phyloP scores from a whole-genome alignment of 306 rosid genomes.

The Fragaria nilgerrensis region DNA sequence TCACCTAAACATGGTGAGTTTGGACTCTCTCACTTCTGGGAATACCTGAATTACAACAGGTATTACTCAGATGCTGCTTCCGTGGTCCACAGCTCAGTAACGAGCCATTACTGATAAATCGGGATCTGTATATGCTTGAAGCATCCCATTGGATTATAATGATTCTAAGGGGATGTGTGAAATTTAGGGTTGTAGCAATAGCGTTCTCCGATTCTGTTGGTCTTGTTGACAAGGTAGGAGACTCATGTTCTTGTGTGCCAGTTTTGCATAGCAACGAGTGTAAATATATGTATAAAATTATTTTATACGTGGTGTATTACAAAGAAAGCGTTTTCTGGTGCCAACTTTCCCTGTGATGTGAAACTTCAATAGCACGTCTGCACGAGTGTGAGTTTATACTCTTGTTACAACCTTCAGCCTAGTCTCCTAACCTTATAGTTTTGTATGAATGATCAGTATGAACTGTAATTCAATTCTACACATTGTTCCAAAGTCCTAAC shows the following conservation, averaged over 20 bases:
- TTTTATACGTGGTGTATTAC: not conserved
- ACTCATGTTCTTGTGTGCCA: not conserved
- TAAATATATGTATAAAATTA: not conserved
- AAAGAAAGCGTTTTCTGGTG: not conserved
- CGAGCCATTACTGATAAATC: not conserved
- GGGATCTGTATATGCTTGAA: not conserved
- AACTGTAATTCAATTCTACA: too few species aligned
- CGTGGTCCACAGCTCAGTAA: conserved; percentile 18
- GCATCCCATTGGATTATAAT: not conserved
- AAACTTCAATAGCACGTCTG: too few species aligned
- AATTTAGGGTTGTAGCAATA: not conserved
- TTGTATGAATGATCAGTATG: not conserved
- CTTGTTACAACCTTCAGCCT: not conserved
- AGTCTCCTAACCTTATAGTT: not conserved
- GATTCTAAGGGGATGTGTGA: not conserved
- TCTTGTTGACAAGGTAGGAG: not conserved
- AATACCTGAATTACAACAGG: conserved; percentile 62
- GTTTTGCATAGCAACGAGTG: not conserved
- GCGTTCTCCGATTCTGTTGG: not conserved
- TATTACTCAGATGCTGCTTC: conserved; percentile 53
- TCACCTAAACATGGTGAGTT: conserved; percentile 62
- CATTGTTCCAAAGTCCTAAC: too few species aligned
- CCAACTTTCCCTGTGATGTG: too few species aligned
- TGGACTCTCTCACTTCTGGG: conserved; percentile 83
- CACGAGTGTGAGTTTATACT: too few species aligned